Percentiles rank a stretch among this genome's conserved stretches.
phyloP scores from a whole-genome alignment of 805 yeast species.

The baker's yeast (Saccharomyces cerevisiae) region DNA sequence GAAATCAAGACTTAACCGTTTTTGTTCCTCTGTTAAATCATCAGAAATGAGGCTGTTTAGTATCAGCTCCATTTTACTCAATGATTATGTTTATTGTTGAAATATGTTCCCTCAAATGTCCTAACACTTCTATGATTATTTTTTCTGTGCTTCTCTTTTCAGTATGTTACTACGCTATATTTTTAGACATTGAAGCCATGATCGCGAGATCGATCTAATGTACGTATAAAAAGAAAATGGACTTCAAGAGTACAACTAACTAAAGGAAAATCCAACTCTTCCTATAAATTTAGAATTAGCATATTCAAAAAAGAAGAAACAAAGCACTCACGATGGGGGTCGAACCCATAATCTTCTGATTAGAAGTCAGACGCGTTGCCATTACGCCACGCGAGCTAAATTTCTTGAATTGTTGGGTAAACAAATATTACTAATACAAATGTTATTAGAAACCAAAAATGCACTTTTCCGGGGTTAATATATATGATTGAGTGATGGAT shows the following conservation, averaged over 20 bases:
- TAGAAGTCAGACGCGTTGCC: slow-evolving; percentile 52
- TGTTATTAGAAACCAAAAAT: too few species aligned
- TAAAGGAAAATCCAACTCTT: background rate
- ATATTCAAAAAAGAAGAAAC: background rate
- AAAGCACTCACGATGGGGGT: slow-evolving; percentile 44
- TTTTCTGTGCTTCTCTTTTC: background rate
- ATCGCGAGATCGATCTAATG: background rate
- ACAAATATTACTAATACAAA: too few species aligned
- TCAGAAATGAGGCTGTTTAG: slow-evolving; percentile 31
- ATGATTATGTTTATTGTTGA: background rate
- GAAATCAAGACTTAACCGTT: slow-evolving; percentile 30
- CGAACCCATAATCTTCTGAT: slow-evolving; percentile 50
- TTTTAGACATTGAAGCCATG: background rate
- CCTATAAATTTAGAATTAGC: too few species aligned
- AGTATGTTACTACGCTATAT: background rate
- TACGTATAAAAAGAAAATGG: background rate
- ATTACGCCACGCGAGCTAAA: slow-evolving; percentile 40
- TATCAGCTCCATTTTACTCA: slow-evolving; percentile 22
- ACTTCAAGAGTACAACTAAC: background rate
- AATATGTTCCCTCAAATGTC: background rate
- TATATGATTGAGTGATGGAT: too few species aligned
- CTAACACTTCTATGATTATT: background rate
- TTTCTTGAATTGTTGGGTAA: too few species aligned
- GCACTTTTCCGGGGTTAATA: too few species aligned
- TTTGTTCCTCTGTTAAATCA: slow-evolving; percentile 18